Evolutionary conservation across 345 rosid genomes (phyloP), one percentile per base, ranked within the genome.

Genomic region (Stellera chamaejasme): DNA sequence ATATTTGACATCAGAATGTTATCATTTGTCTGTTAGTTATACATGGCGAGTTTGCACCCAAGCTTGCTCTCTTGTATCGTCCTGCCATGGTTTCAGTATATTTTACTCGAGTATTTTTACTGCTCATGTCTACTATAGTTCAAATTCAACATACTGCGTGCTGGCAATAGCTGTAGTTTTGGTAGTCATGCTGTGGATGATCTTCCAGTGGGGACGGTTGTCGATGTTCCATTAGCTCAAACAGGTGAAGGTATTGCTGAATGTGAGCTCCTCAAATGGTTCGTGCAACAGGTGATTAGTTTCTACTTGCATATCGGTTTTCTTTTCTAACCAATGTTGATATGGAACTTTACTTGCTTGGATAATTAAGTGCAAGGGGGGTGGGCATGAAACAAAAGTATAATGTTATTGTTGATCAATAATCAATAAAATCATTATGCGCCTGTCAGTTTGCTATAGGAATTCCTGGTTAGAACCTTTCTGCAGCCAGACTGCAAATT

Each of bases 241-340:
- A 92, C 98, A 27, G 98, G 98, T 44, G 98, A 92, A 77, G 96
- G 98, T 50, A 92, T 92, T 67, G 96, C 98, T 14, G 96, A 92
- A 66, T 92, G 96, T 58, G 98, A 92, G 66, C 87, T 92, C 50
- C 82, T 92, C 49, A 81, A 81, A 62, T 92, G 98, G 98, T 88
- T 80, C 68, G 90, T 92, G 45, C 66, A 81, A 63, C 90, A 92
- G 96, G 98, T 84, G 63, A 68, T 76, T 64, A 32, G 39, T 32
- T 32, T 32, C 5, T 8, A 32, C 7, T 32, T 4, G 5, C 58
- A 45, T 9, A 13, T 48, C 55, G 6, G 7, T 25, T 52, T 56
- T 16, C 2, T 11, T 32, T 54, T 32, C 23, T 27, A 32, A 32
- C 39, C 39, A 32, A 4, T 32, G 2, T 32, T 32, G 39, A 32